Base-by-base conservation (phyloP, 2,329 filamentous ascomycete species). In the Cylindrodendrum hubeiense region DNA sequence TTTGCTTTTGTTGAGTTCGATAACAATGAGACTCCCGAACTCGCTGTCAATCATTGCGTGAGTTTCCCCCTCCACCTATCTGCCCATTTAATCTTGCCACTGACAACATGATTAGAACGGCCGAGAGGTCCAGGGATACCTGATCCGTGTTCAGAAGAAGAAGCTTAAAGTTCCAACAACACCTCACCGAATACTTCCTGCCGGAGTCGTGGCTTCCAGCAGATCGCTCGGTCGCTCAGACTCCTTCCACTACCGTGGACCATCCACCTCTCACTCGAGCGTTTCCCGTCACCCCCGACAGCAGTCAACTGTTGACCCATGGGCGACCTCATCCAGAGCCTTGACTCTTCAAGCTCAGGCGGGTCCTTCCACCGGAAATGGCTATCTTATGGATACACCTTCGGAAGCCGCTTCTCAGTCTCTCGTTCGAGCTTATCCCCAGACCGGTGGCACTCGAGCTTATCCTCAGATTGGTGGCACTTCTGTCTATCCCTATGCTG, bases 1-100 rank as follows among this genome's bases (percentile, higher is more conserved):
- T 80, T 77, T 59, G 79, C 75, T 1, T 81, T 82, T 53, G 75
- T 85, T 5, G 81, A 84, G 28, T 59, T 63, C 17, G 39, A 47
- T 2, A 46, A 53, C 13, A 19, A 39, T 9, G 24, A 53, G 2
- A 6, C 41, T 12, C 19, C 60, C 13, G 21, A 54, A 5, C 17
- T 21, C 13, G 49, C 33, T 33, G 39, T 53, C 3, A 21, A 37
- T 3, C 24, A n/a, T 34, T 57, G 50, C 12, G 60, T 63, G 30
- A 52, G 59, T 41, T 5, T 17, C n/a, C 21, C 34, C 6, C 5
- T 12, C 19, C 3, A 26, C 5, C 28, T 24, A 7, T 2, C 5
- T 26, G 37, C 4, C 24, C 3, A 17, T 30, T n/a, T 8, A 7
- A 12, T 9, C 21, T 1, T 7, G 6, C 7, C 24, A 13, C 44